A percentile compares a stretch with the other conserved stretches of the same genome.
phyloP scores from a whole-genome alignment of 192 early-diverging fungal genomes.

The Coemansia furcata region DNA sequence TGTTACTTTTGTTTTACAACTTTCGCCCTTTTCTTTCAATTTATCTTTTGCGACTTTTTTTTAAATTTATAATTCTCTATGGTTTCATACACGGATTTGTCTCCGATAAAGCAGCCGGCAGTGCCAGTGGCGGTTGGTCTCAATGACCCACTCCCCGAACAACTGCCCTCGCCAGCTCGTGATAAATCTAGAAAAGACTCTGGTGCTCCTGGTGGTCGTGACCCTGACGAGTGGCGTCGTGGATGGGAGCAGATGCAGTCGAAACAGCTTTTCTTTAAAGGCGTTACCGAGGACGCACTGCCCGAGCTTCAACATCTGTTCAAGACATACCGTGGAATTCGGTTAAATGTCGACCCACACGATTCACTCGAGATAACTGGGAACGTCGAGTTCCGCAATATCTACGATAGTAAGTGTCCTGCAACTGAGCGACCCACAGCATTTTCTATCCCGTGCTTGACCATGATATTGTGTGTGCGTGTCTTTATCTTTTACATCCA shows the following conservation, averaged over 20 bases:
- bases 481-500: not conserved
- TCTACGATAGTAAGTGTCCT: slow-evolving; percentile 44
- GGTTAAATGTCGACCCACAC: slow-evolving; percentile 50
- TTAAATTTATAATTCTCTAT: slow-evolving; percentile 6
- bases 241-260: slow-evolving; percentile 34
- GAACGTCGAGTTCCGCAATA: slow-evolving; percentile 51
- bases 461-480: not conserved
- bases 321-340: slow-evolving; percentile 40
- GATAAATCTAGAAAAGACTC: not conserved
- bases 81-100: slow-evolving; percentile 52
- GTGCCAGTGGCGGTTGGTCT: slow-evolving; percentile 39
- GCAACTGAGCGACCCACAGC: not conserved
- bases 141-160: slow-evolving; percentile 31
- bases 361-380: slow-evolving; percentile 30
- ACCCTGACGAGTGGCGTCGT: slow-evolving; percentile 29
- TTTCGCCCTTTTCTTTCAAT: not conserved
- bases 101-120: slow-evolving; percentile 42
- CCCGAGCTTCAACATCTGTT: slow-evolving; percentile 49
- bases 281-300: slow-evolving; percentile 43
- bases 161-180: not conserved
- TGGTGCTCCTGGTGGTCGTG: not conserved
- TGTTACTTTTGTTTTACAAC: not conserved
- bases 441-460: not conserved
- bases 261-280: slow-evolving; percentile 44
- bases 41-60: not conserved